Evolutionary conservation across 2,329 filamentous ascomycete species (phyloP), one percentile per base, ranked within the genome.

Genomic region (Pseudocercospora macadamiae): DNA sequence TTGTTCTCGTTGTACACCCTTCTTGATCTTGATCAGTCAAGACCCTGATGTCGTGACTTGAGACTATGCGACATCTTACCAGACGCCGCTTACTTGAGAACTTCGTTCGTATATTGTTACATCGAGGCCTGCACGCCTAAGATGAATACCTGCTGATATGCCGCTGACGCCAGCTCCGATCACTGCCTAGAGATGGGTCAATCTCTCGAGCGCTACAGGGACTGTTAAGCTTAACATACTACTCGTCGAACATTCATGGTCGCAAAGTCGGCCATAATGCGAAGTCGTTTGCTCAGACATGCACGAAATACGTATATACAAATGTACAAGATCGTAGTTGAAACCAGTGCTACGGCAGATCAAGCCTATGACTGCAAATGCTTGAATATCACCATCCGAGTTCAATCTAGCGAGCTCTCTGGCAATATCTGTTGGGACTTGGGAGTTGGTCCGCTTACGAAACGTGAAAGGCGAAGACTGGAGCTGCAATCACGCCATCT

Each of bases 61-160:
- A n/a, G n/a, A n/a, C n/a, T n/a, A n/a, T n/a, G n/a, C n/a, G n/a
- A 23, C 51, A 39, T 52, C 14, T 65, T 73, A 83, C 83, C 84
- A 86, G 25, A 84, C 77, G 12, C 84, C 83, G 2, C 84, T 83
- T n/a, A 79, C 75, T 14, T 73, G 76, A 54, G 74, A 73, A 3
- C 77, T 80, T 54, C 84, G 75, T 61, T 86, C 83, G 62, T 82
- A 85, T 0, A 86, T 77, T 0, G 77, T 80, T 1, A 84, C 80
- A 7, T 83, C 74, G 3, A 82, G 55, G 0, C 78, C 80, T 6
- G 73, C 71, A 45, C 70, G 69, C 25, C 75, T 71, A n/a, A 83
- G 71, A 71, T 83, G 78, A 14, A 75, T 75, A 26, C 79, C 80
- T 44, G 78, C 71, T 1, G 75, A 72, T 4, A 83, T 75, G 19